Percentiles rank a stretch among this genome's conserved stretches.
Conservation (phyloP, 2,329 filamentous ascomycete species). For the Dactylellina cionopaga region DNA sequence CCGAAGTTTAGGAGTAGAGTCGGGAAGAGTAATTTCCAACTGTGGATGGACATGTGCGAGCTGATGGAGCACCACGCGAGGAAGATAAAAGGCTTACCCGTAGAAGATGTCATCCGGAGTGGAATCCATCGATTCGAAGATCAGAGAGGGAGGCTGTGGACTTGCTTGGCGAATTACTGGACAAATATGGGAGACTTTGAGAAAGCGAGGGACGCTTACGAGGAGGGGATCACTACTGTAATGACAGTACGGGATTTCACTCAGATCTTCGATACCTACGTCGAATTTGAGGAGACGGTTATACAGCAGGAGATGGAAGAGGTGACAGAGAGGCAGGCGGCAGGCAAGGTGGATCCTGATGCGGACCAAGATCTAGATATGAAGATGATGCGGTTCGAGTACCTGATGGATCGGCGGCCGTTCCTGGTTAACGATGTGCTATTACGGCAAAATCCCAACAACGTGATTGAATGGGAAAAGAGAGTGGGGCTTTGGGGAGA, state of each 20-base stretch:
- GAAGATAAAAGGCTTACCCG: conserved; percentile 86
- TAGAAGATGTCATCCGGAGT: conserved; percentile 90
- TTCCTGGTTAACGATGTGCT: conserved; percentile 97
- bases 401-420: conserved; percentile 94
- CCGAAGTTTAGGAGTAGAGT: conserved; percentile 90
- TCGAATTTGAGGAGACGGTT: conserved; percentile 95
- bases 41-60: conserved; percentile 98
- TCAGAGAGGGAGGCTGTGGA: conserved; percentile 94
- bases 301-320: conserved; percentile 91
- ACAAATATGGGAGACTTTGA: conserved; percentile 93
- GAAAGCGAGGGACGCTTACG: conserved; percentile 81
- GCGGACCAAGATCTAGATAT: conserved; percentile 95
- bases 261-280: conserved; percentile 93
- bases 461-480: conserved; percentile 96
- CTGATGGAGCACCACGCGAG: conserved; percentile 89
- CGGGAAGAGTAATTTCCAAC: conserved; percentile 91
- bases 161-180: conserved; percentile 94
- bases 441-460: conserved; percentile 93
- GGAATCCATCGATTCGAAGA: conserved; percentile 91
- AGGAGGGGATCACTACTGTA: conserved; percentile 95
- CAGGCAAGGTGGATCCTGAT: conserved; percentile 79
- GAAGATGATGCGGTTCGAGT: conserved; percentile 96
- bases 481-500: conserved; percentile 94
- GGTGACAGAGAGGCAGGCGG: conserved; percentile 80
- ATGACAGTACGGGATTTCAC: conserved; percentile 99